Base-by-base conservation (phyloP, 768 basidiomycete species). In the Psilocybe subaeruginosa region DNA sequence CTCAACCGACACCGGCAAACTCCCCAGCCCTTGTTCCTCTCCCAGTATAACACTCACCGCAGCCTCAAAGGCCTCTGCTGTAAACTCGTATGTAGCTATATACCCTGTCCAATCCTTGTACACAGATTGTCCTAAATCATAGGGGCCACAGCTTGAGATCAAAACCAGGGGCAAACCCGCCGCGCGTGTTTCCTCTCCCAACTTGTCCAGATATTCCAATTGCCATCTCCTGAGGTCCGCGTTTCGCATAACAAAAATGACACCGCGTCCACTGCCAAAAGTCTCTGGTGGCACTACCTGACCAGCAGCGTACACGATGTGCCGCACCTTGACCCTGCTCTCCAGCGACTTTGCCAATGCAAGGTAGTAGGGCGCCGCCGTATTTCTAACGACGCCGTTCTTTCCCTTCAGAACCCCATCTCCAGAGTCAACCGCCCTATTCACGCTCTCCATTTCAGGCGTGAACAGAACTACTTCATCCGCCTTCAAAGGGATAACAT, bases 81-180 rank as follows among this genome's bases (percentile, higher is more conserved):
- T 89, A 61, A 83, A 86, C 69, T 90, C 88, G 69, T 85, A 88
- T 46, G 83, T 84, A 16, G 77, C 81, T 3, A 89, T 64, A 37
- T 79, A 83, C 23, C 76, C 73, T 0, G 72, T 70, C 62, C 64
- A 68, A 1, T 67, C 67, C 4, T 65, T 61, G 9, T 73, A 68
- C 12, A 78, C 72, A 14, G 16, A 9, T 1, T 54, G 30, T 8
- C 35, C 54, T 9, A 87, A 59, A 62, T 90, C 88, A 64, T 90
- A 91, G 30, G 89, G 89, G n/a, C 80, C 83, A 67, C 88, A 88
- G 39, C 85, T 88, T 17, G 85, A 80, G 0, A 90, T 62, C 12
- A 89, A 69, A 1, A 87, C 75, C 35, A 87, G 70, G 16, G 75
- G 73, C 16, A 73, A n/a, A 19, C 30, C 66, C 0, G 31, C 35